Conservation (phyloP, 1,284 basidiomycete species). For the Ceratobasidium sp. region DNA sequence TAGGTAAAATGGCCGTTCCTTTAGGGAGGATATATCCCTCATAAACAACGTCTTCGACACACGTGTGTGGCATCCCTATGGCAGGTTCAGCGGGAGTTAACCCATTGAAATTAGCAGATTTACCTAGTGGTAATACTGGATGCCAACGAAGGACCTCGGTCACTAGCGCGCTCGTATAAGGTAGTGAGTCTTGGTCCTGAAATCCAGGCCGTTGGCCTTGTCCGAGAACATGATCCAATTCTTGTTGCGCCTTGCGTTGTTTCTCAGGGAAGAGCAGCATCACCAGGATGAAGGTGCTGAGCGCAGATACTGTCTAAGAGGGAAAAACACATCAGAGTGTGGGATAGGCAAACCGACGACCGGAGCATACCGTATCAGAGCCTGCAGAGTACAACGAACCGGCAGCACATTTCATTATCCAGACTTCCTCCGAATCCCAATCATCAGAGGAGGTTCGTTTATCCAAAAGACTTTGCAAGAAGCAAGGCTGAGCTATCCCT, state of each 20-base stretch:
- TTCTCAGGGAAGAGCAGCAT: constrained; percentile 39
- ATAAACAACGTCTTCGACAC: constrained; percentile 47
- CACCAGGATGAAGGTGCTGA: constrained; percentile 25
- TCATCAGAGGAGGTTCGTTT: constrained; percentile 49
- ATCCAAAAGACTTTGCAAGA: constrained; percentile 56
- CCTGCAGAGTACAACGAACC: constrained; percentile 56
- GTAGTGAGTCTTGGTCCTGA: constrained; percentile 24
- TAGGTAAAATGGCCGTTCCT: constrained; percentile 44
- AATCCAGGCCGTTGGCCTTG: constrained; percentile 25
- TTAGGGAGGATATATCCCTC: constrained; percentile 48
- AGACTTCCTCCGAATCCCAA: constrained; percentile 53
- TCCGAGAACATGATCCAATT: constrained; percentile 41
- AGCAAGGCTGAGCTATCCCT: constrained; percentile 57
- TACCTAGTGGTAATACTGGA: constrained; percentile 40
- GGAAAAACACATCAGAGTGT: background rate
- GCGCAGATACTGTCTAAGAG: constrained; percentile 24
- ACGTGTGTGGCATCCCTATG: constrained; percentile 45
- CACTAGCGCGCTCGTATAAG: constrained; percentile 23
- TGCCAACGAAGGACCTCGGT: constrained; percentile 43
- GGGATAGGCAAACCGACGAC: background rate
- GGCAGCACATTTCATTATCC: constrained; percentile 57
- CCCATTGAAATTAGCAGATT: background rate
- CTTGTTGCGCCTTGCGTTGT: constrained; percentile 39
- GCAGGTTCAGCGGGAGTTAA: background rate
- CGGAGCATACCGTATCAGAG: constrained; percentile 49